Base-by-base conservation (phyloP, 768 basidiomycete species). In the Serendipita vermifera region DNA sequence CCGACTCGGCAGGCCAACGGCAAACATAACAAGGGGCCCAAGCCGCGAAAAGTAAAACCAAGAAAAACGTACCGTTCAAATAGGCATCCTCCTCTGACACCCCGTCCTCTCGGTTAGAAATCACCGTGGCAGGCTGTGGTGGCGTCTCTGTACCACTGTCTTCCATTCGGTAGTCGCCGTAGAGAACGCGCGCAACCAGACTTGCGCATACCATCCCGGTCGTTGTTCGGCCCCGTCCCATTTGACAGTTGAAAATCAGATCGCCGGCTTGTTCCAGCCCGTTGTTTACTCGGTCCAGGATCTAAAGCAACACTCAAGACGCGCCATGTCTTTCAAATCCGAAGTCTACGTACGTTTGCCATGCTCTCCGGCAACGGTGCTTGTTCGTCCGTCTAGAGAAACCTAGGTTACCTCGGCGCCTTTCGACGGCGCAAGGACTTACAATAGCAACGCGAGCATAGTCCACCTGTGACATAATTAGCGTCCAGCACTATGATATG, bases 161-260 rank as follows among this genome's bases (percentile, higher is more conserved):
- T 31, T 51, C 46, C 20, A 51, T 20, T n/a, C 46, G 46, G 32
- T 51, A 51, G 29, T 51, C 46, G 9, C 46, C 46, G 32, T 59
- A 72, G 69, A 77, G 71, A 6, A 79, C 79, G 2, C 81, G 87
- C 9, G 90, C 85, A 54, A 96, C 87, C 24, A 97, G 72, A 56
- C 83, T 87, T 0, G 89, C 88, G 24, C 83, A 82, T 57, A 91
- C 80, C 91, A 97, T 98, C 3, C 96, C 96, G 0, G 92, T 97
- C 0, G 96, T 99, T 4, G 96, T 99, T 20, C 75, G 61, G 1
- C 75, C 75, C 33, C 86, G 73, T 22, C 88, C 88, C 91, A 97
- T 94, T 68, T 98, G 96, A 68, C 96, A 99, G 62, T 98, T 98
- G 73, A 96, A 97, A 41, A 90, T 71, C 62, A 91, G 85, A 62